phyloP scores from a whole-genome alignment of 2,329 filamentous ascomycete species.

The Lecanosticta acicola region DNA sequence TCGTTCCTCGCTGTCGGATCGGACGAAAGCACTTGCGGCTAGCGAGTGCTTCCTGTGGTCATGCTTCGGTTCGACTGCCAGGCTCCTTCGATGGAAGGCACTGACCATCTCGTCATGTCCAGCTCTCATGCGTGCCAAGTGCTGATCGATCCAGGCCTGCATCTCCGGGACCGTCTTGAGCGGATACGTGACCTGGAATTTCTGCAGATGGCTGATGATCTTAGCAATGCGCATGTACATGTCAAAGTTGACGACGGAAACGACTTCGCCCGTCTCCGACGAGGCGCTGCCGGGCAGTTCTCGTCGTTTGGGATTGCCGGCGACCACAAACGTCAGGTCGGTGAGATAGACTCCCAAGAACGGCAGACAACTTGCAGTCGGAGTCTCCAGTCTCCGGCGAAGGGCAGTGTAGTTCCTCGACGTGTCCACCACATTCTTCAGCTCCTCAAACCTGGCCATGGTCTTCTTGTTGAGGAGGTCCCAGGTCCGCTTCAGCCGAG shows the following conservation, averaged over 20 bases:
- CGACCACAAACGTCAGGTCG: conserved; percentile 91
- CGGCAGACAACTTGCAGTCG: conserved; percentile 80
- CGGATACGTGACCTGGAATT: conserved; percentile 90
- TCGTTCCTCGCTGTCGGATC: conserved; percentile 10
- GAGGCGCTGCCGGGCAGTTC: conserved; percentile 55
- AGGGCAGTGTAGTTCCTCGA: conserved; percentile 87
- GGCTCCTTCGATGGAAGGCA: conserved; percentile 73
- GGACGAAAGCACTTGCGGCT: background rate
- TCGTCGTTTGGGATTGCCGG: conserved; percentile 82
- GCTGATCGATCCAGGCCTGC: conserved; percentile 84
- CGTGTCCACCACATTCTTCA: conserved; percentile 82
- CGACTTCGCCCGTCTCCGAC: conserved; percentile 55
- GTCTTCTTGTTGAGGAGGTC: conserved; percentile 79
- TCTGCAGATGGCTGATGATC: conserved; percentile 91
- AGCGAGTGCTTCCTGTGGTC: conserved; percentile 12
- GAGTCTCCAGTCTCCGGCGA: conserved; percentile 71
- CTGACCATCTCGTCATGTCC: conserved; percentile 58
- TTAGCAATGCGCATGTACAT: conserved; percentile 92
- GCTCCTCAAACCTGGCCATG: conserved; percentile 68
- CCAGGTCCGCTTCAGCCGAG: conserved; percentile 85
- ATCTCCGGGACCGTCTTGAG: conserved; percentile 78
- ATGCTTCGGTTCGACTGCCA: conserved; percentile 66
- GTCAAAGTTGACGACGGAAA: conserved; percentile 93
- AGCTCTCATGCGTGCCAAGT: conserved; percentile 69
- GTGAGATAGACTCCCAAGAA: conserved; percentile 96